Conservation (phyloP, 257 asterid genomes). For the Fraxinus cuspidata region DNA sequence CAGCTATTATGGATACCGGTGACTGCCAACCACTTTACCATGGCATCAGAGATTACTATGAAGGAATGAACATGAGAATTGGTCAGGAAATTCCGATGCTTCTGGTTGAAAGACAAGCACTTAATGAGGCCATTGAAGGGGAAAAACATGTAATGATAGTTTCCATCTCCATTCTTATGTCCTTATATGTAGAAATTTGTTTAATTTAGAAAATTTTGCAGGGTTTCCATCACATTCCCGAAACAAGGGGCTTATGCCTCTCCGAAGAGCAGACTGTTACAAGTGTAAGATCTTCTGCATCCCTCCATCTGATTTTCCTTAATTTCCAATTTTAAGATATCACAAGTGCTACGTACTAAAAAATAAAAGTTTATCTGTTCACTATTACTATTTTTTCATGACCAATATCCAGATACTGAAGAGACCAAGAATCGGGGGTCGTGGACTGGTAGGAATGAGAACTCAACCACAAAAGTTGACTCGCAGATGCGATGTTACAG, state of each 20-base stretch:
- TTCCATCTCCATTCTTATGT: slow-evolving; percentile 2
- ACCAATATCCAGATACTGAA: slow-evolving; percentile 53
- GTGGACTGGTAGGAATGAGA: slow-evolving; percentile 73
- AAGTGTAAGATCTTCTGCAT: slow-evolving; percentile 57
- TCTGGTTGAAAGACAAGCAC: slow-evolving; percentile 94
- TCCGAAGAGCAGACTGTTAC: slow-evolving; percentile 97
- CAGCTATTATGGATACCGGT: slow-evolving; percentile 94
- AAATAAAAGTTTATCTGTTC: neutral
- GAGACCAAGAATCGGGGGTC: slow-evolving; percentile 83
- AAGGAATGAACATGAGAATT: slow-evolving; percentile 96
- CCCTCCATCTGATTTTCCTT: slow-evolving; percentile 10
- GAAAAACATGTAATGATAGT: slow-evolving; percentile 68
- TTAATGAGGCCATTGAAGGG: slow-evolving; percentile 97
- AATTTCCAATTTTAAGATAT: slow-evolving; percentile 3
- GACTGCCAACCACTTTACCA: slow-evolving; percentile 95
- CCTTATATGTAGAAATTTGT: neutral
- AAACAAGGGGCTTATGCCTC: slow-evolving; percentile 96
- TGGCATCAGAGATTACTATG: slow-evolving; percentile 86
- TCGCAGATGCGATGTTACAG: slow-evolving; percentile 94
- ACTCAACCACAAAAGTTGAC: slow-evolving; percentile 84
- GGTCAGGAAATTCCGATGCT: slow-evolving; percentile 95
- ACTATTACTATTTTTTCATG: neutral
- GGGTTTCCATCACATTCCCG: slow-evolving; percentile 99
- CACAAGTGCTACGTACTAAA: neutral
- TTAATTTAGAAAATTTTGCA: slow-evolving; percentile 30